Conservation (phyloP, 345 rosid genomes). For the Gossypium longicalyx region DNA sequence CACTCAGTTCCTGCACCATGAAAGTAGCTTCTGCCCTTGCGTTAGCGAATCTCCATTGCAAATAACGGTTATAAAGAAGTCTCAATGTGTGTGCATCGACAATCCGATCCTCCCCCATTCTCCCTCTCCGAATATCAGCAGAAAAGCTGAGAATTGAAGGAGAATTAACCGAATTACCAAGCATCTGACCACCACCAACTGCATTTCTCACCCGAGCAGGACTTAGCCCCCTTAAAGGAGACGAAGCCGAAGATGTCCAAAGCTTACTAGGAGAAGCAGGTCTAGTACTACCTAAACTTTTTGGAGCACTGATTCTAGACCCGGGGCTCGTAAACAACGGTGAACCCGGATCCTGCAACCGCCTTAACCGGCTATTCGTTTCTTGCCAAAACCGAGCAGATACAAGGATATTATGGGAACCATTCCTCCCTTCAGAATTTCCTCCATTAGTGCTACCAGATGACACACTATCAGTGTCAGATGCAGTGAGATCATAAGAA, state of each 20-base stretch:
- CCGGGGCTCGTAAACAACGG: constrained; percentile 61
- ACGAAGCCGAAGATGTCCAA: constrained; percentile 53
- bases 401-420: constrained; percentile 35
- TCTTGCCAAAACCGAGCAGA: constrained; percentile 96
- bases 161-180: constrained; percentile 35
- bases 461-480: constrained; percentile 78
- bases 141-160: constrained; percentile 90
- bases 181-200: constrained; percentile 34
- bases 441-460: constrained; percentile 62
- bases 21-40: constrained; percentile 71
- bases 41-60: constrained; percentile 87
- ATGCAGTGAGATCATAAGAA: constrained; percentile 60
- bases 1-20: constrained; percentile 55
- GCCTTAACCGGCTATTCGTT: constrained; percentile 78
- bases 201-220: constrained; percentile 65
- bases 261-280: constrained; percentile 82
- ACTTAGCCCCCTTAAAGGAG: constrained; percentile 65
- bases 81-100: constrained; percentile 78
- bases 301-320: constrained; percentile 44
- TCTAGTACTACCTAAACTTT: constrained; percentile 58
- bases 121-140: constrained; percentile 82
- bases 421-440: constrained; percentile 39
- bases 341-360: constrained; percentile 83
- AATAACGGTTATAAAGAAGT: constrained; percentile 71
- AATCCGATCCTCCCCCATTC: constrained; percentile 70